phyloP scores from a whole-genome alignment of 1,139 yeast genomes.

The Geotrichum klebahnii region DNA sequence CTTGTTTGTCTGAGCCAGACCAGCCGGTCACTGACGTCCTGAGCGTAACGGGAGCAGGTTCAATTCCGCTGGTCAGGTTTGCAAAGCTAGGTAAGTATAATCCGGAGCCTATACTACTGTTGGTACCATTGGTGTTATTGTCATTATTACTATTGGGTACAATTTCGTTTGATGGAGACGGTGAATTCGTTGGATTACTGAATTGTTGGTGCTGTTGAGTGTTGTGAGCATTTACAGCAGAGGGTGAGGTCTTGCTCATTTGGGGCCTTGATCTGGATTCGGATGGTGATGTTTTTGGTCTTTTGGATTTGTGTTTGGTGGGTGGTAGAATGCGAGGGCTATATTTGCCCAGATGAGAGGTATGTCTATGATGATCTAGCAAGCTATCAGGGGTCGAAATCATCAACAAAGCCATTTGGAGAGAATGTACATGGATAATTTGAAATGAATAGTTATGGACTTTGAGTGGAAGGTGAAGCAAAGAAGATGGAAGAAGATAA shows the following conservation, averaged over 20 bases:
- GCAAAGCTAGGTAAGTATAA: slow-evolving; percentile 19
- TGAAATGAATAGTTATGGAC: neutral
- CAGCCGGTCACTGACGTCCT: neutral
- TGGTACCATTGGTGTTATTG: too few species aligned
- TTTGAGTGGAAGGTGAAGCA: too few species aligned
- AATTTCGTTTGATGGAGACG: neutral
- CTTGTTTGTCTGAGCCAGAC: neutral
- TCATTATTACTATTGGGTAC: neutral
- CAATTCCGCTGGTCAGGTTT: slow-evolving; percentile 17
- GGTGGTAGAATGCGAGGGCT: neutral
- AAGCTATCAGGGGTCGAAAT: slow-evolving; percentile 2
- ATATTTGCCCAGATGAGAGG: neutral
- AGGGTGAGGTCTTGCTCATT: neutral
- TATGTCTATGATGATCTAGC: slow-evolving; percentile 5
- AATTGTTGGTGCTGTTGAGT: neutral
- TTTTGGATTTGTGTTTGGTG: neutral
- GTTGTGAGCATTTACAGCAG: neutral
- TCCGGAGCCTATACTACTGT: too few species aligned
- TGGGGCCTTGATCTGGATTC: neutral
- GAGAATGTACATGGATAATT: neutral
- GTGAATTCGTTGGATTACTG: neutral
- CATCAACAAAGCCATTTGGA: slow-evolving; percentile 2
- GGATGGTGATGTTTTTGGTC: neutral
- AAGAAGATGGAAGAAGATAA: too few species aligned
- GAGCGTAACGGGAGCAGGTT: neutral